Conservation (phyloP, 2,329 filamentous ascomycete genomes). For the Penicillium sp. region DNA sequence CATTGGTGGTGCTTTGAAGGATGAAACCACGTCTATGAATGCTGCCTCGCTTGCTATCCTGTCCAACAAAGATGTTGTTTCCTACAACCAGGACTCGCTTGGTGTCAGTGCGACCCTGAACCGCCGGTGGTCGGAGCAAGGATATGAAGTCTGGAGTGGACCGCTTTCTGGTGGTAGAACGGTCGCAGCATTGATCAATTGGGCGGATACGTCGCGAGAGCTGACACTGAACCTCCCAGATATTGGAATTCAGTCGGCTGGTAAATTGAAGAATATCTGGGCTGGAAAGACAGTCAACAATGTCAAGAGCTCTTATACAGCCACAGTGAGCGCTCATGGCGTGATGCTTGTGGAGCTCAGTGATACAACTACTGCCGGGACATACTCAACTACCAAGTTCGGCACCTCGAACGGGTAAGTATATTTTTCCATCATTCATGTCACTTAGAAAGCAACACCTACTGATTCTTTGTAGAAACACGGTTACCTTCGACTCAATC, state of each 20-base stretch:
- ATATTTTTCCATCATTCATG: not conserved
- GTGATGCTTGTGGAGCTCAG: slow-evolving; percentile 38
- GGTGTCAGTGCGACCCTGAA: slow-evolving; percentile 57
- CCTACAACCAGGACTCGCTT: slow-evolving; percentile 61
- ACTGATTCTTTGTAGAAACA: slow-evolving; percentile 13
- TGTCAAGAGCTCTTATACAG: slow-evolving; percentile 35
- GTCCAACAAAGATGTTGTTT: slow-evolving; percentile 59
- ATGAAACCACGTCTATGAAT: slow-evolving; percentile 39
- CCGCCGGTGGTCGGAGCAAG: slow-evolving; percentile 53
- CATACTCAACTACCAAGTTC: slow-evolving; percentile 27
- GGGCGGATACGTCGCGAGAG: slow-evolving; percentile 50
- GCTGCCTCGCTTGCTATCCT: slow-evolving; percentile 49
- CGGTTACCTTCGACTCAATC: slow-evolving; percentile 25
- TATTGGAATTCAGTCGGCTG: slow-evolving; percentile 47
- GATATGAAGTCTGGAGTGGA: slow-evolving; percentile 58
- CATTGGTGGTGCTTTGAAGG: slow-evolving; percentile 52
- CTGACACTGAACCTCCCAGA: slow-evolving; percentile 50
- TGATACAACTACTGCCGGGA: slow-evolving; percentile 28
- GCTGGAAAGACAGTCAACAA: slow-evolving; percentile 15
- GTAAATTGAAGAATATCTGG: slow-evolving; percentile 38
- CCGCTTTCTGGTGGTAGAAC: slow-evolving; percentile 49
- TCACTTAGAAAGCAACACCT: not conserved
- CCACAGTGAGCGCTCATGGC: slow-evolving; percentile 34
- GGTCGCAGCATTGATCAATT: slow-evolving; percentile 56
- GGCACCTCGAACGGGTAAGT: slow-evolving; percentile 24